Base-by-base conservation (phyloP, 495 filamentous ascomycete species). In the Penicillium daleae region DNA sequence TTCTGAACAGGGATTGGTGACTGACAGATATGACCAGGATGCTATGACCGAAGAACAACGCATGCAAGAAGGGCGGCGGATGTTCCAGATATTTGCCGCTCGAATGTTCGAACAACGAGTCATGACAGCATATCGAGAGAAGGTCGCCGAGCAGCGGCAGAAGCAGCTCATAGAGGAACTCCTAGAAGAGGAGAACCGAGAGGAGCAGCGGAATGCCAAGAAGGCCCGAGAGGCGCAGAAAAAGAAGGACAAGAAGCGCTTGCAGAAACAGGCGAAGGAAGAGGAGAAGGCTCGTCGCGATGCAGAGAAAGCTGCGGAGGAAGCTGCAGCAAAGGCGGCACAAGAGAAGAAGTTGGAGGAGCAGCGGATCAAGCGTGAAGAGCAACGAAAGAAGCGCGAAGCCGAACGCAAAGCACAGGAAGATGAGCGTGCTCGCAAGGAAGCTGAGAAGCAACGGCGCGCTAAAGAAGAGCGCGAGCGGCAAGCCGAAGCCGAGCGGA, bases 71-170 rank as follows among this genome's bases (percentile, higher is more conserved):
- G 95, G 95, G 52, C 86, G 96, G 53, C 84, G 95, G 61, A 99
- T 99, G 95, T 99, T 99, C 73, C 95, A 99, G 74, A 99, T 99
- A 73, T 99, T 99, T 76, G 95, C 95, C 56, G 95, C 95, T 40
- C 86, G 95, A 64, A 99, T 99, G 95, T 99, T 99, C 72, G 95
- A 99, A 75, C 96, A 98, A 74, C 83, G 95, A 65, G 95, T 99
- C 10, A 84, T 99, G 59, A 93, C 89, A n/a, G 95, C 95, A 42
- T 99, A 99, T 72, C 87, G 91, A 68, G 94, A 99, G 76, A 97
- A 97, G 72, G 93, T 98, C 12, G 91, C 95, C 17, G 86, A 88
- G 64, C 93, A 99, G 74, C 90, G 94, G 17, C 93, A 97, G 73
- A 82, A 90, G 65, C 93, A 93, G 74, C 87, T 99, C 19, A 85